Evolutionary conservation across 257 asterid species (phyloP).

Genomic region (Capsicum pubescens): DNA sequence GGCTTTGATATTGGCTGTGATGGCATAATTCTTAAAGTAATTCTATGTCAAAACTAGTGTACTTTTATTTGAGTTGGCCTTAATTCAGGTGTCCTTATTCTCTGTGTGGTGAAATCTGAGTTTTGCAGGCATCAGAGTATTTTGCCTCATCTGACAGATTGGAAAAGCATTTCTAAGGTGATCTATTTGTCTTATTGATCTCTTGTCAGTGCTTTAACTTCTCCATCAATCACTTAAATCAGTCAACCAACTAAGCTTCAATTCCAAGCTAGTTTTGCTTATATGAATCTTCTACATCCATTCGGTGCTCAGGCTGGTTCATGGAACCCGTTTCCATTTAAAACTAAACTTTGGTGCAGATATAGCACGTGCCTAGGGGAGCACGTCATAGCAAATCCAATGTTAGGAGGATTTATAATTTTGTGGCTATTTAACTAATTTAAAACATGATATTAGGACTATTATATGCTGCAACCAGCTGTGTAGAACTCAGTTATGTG

Average conservation of each 20-base stretch:
- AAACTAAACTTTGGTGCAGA: not conserved
- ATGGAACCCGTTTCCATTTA: not conserved
- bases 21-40: not conserved
- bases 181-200: conserved; percentile 18
- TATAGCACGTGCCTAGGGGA: not conserved
- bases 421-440: not conserved
- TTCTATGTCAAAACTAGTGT: not conserved
- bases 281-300: not conserved
- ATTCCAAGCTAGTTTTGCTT: not conserved
- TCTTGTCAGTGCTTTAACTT: not conserved
- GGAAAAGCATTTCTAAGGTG: conserved; percentile 89
- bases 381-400: not conserved
- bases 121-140: conserved; percentile 68
- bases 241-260: not conserved
- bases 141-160: conserved; percentile 76
- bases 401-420: not conserved
- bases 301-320: not conserved
- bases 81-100: not conserved
- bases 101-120: conserved; percentile 29
- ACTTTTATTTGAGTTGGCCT: conserved; percentile 18
- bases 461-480: not conserved
- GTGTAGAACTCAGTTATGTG: not conserved
- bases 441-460: not conserved
- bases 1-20: not conserved
- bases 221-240: not conserved